Evolutionary conservation across 164 flowering plant species (phyloP).

Genomic region (Magnolia kwangsiensis): DNA sequence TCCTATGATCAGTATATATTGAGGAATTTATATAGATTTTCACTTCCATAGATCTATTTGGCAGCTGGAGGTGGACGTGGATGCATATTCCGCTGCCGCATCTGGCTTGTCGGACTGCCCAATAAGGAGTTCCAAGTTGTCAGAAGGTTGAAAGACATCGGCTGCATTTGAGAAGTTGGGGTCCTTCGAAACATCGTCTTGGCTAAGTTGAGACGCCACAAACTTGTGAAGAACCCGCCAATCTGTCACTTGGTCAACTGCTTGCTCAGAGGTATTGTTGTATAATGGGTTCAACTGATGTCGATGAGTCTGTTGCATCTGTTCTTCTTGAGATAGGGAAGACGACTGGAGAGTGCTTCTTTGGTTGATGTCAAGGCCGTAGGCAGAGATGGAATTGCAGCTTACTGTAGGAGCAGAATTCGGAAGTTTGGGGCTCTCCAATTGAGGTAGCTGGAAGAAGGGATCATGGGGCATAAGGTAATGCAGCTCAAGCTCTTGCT

Average conservation of each 20-base stretch:
- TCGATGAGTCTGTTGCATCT: slow-evolving; percentile 38
- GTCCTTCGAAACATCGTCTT: slow-evolving; percentile 46
- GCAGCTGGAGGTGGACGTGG: slow-evolving; percentile 51
- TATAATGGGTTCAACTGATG: slow-evolving; percentile 32
- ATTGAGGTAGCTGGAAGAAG: slow-evolving; percentile 72
- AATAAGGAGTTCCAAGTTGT: slow-evolving; percentile 34
- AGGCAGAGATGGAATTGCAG: slow-evolving; percentile 35
- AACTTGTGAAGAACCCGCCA: slow-evolving; percentile 89
- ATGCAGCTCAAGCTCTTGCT: slow-evolving; percentile 65
- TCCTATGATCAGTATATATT: slow-evolving; percentile 26
- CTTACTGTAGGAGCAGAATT: slow-evolving; percentile 32
- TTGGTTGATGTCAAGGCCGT: slow-evolving; percentile 30
- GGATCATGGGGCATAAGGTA: slow-evolving; percentile 45
- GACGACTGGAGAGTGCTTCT: slow-evolving; percentile 40
- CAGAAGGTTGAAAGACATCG: slow-evolving; percentile 22
- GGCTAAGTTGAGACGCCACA: slow-evolving; percentile 90
- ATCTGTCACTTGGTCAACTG: slow-evolving; percentile 68
- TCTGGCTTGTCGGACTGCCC: slow-evolving; percentile 38
- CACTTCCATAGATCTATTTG: slow-evolving; percentile 55
- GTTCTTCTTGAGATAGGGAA: slow-evolving; percentile 45
- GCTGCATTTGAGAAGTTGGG: slow-evolving; percentile 29
- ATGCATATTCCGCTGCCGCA: slow-evolving; percentile 37
- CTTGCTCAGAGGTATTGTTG: slow-evolving; percentile 34
- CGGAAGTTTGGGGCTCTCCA: slow-evolving; percentile 73
- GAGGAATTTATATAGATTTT: slow-evolving; percentile 8